These are phyloP conservation scores for Saururus chinensis DNA, from an alignment of 164 flowering plant genomes.

Conservation along the genomic window DNA sequence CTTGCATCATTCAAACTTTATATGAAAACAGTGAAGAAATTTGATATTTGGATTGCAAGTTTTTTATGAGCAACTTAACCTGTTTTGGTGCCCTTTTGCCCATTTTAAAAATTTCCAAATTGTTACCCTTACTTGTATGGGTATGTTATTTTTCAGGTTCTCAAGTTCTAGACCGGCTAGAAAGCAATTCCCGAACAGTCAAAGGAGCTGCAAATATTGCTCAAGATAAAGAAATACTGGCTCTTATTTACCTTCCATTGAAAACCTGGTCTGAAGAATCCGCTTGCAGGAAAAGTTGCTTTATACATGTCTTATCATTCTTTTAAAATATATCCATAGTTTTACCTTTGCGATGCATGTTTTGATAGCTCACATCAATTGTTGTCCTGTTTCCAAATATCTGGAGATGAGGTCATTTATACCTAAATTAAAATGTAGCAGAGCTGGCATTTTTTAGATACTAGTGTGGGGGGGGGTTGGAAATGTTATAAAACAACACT, in stretches of 20 bases:
- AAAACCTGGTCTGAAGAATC: conserved; percentile 40
- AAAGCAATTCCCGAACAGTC: conserved; percentile 66
- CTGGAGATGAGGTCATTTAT: too few relatives aligned
- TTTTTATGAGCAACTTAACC: too few relatives aligned
- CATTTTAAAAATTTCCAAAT: too few relatives aligned
- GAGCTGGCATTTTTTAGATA: too few relatives aligned
- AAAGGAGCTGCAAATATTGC: conserved; percentile 76
- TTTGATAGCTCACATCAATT: neutral
- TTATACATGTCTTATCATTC: neutral
- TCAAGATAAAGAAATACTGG: conserved; percentile 65
- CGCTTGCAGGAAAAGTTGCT: conserved; percentile 36
- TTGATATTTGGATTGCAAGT: too few relatives aligned
- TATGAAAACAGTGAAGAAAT: too few relatives aligned
- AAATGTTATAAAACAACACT: too few relatives aligned
- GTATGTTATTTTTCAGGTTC: conserved; percentile 34
- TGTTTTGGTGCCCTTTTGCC: neutral
- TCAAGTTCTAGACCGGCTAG: conserved; percentile 59
- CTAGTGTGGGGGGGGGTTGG: too few relatives aligned
- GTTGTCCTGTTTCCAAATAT: too few relatives aligned
- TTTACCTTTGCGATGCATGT: neutral
- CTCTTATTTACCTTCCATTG: conserved; percentile 53
- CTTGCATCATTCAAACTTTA: too few relatives aligned
- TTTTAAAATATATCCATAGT: neutral
- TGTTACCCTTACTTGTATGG: neutral
- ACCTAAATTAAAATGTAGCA: too few relatives aligned